Base-by-base conservation (phyloP, 129 eudicot genomes). In the Gnaphalium uliginosum region DNA sequence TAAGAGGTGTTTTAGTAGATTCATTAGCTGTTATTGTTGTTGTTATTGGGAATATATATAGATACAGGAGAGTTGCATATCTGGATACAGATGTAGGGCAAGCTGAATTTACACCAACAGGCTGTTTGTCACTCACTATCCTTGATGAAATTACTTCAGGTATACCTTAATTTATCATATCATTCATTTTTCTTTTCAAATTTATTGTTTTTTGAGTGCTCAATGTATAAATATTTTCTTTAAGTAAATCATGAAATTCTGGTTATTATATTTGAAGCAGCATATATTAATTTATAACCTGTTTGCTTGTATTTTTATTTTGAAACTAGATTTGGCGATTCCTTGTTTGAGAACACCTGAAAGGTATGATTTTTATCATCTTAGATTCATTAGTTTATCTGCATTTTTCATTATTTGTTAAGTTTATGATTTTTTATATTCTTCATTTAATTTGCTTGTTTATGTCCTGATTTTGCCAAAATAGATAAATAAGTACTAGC, bases 21-120 rank as follows among this genome's bases (percentile, higher is more conserved):
- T n/a, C n/a, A n/a, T n/a, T n/a, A n/a, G n/a, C n/a, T n/a, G n/a
- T n/a, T n/a, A n/a, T 11, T 46, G 3, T 46, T 46, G 53, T 13
- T n/a, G 29, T 32, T 24, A 32, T 32, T 32, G 37, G 2, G 43
- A 27, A 43, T 63, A 17, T 14, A 33, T 71, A 74, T 79, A 91
- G 97, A 68, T 85, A 86, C 68, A 85, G 81, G 64, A 86, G 65
- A 60, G 94, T 91, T 15, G 92, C 87, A 72, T 91, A 84, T 46
- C 37, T 91, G 78, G 97, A 91, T 76, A 88, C 94, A 14, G 97
- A 91, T 83, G 94, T 91, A 25, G 94, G 89, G 71, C 97, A 91
- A 81, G 69, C 92, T 7, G 97, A 88, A 80, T 91, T 91, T 78
- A 91, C 97, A 50, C 89, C 92, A 60, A 92, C 97, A 9, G 94